Evolutionary conservation across 1,139 yeast genomes (phyloP).

Genomic region (Yamadazyma atlantica): DNA sequence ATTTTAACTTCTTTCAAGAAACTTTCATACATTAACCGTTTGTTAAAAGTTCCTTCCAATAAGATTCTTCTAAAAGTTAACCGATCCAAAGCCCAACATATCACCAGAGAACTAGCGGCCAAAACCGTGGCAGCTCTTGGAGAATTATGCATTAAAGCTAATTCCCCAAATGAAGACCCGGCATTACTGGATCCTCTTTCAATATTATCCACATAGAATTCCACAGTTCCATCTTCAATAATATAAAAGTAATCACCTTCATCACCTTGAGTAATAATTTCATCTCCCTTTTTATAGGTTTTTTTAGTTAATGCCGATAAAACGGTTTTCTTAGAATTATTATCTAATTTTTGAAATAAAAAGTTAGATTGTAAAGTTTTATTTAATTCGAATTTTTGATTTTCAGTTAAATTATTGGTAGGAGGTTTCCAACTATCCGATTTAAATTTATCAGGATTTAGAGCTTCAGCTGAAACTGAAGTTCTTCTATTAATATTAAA

Average conservation of each 20-base stretch:
- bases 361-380: constrained; percentile 77
- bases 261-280: constrained; percentile 89
- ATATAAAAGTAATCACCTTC: constrained; percentile 95
- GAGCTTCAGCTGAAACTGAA: constrained; percentile 81
- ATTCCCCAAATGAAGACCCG: constrained; percentile 93
- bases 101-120: constrained; percentile 66
- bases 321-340: constrained; percentile 73
- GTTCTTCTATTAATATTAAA: constrained; percentile 85
- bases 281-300: constrained; percentile 54
- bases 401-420: constrained; percentile 58
- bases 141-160: constrained; percentile 95
- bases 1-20: constrained; percentile 87
- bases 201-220: constrained; percentile 70
- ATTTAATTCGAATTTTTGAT: constrained; percentile 68
- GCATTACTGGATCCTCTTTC: constrained; percentile 75
- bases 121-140: constrained; percentile 96
- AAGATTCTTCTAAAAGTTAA: constrained; percentile 89
- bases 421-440: constrained; percentile 78
- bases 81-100: constrained; percentile 88
- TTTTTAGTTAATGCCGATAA: constrained; percentile 80
- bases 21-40: constrained; percentile 87
- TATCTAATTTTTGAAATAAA: constrained; percentile 73
- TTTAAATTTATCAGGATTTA: constrained; percentile 54
- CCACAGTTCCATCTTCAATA: constrained; percentile 82
- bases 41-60: constrained; percentile 85